A percentile compares a stretch with the other conserved stretches of the same genome.
These are phyloP conservation scores for Exophiala aquamarina DNA, from an alignment of 2,329 filamentous ascomycete genomes.

Conservation along the genomic window DNA sequence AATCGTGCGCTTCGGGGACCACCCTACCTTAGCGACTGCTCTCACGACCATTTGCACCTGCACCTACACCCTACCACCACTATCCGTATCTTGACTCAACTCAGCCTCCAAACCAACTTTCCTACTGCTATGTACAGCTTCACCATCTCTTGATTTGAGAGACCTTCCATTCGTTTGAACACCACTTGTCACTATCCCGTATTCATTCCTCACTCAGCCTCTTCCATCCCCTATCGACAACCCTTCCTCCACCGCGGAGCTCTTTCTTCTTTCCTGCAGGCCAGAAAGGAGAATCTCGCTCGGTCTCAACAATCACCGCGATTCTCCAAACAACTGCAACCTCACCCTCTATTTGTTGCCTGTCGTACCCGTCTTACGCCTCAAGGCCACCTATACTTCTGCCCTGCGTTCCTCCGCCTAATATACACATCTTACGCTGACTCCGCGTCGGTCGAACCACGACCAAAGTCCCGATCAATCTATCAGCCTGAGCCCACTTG, in stretches of 20 bases:
- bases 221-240: too few relatives aligned
- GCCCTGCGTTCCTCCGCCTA: constrained; percentile 12
- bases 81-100: too few relatives aligned
- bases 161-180: too few relatives aligned
- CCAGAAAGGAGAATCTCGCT: constrained; percentile 21
- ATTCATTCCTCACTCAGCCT: too few relatives aligned
- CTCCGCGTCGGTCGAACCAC: not conserved
- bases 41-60: too few relatives aligned
- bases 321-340: not conserved
- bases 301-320: constrained; percentile 5
- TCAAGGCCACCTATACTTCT: constrained; percentile 1
- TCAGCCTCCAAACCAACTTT: too few relatives aligned
- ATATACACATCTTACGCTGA: constrained; percentile 14
- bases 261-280: constrained; percentile 22
- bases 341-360: not conserved
- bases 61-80: too few relatives aligned
- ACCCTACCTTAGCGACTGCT: too few relatives aligned
- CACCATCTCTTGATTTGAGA: too few relatives aligned
- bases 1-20: too few relatives aligned
- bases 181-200: too few relatives aligned
- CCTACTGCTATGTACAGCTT: too few relatives aligned
- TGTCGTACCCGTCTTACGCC: not conserved
- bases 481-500: not conserved
- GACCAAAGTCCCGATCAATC: constrained; percentile 37
- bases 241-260: not conserved